Conservation (phyloP, 495 filamentous ascomycete species). For the Sporormia fimetaria region DNA sequence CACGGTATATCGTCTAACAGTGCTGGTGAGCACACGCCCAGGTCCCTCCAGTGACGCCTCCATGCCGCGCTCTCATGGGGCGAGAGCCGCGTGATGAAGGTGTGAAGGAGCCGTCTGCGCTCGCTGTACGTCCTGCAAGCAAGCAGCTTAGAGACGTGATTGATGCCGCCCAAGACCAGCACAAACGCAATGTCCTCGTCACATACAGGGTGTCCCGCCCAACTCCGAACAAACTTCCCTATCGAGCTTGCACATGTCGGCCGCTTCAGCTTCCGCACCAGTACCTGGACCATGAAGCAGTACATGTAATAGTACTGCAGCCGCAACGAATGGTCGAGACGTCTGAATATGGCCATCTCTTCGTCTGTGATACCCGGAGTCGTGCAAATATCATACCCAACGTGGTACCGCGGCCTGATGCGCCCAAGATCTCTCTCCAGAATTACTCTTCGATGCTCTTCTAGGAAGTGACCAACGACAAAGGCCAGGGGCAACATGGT, state of each 20-base stretch:
- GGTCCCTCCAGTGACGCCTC: conserved; percentile 16
- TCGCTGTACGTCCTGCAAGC: conserved; percentile 19
- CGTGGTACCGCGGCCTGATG: conserved; percentile 10
- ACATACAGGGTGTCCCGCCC: conserved; percentile 8
- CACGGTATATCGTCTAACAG: conserved; percentile 21
- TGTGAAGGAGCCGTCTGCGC: conserved; percentile 14
- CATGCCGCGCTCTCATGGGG: conserved; percentile 16
- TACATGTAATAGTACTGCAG: conserved; percentile 24
- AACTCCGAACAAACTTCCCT: conserved; percentile 18
- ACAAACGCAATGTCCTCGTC: conserved; percentile 22
- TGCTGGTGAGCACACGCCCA: conserved; percentile 16
- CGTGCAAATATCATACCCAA: conserved; percentile 20
- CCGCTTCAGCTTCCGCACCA: conserved; percentile 16
- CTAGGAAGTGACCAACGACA: conserved; percentile 20
- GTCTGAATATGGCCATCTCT: conserved; percentile 13
- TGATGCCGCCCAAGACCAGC: conserved; percentile 18
- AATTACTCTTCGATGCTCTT: conserved; percentile 19
- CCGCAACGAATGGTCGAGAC: conserved; percentile 13
- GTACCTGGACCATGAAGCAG: conserved; percentile 22
- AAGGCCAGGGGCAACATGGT: conserved; percentile 25
- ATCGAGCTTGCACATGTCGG: conserved; percentile 21
- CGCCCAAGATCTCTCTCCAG: conserved; percentile 17
- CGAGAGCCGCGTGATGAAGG: conserved; percentile 19
- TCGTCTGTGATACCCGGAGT: conserved; percentile 15
- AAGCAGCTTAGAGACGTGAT: conserved; percentile 20